Evolutionary conservation across 352 stramenopile species (phyloP).

Genomic region (Phytophthora macrochlamydospora): DNA sequence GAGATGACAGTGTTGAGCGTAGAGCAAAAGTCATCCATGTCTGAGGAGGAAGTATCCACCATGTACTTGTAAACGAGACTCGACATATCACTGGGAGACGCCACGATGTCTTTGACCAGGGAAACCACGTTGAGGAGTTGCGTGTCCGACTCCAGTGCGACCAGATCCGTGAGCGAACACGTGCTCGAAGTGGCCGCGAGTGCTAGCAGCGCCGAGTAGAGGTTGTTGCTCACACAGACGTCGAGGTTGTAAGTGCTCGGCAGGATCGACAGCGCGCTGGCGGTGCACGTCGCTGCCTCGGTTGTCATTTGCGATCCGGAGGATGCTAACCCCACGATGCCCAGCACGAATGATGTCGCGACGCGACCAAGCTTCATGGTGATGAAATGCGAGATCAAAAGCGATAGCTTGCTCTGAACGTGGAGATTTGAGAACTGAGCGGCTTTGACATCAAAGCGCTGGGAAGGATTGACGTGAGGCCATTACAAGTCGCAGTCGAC

Average conservation of each 20-base stretch:
- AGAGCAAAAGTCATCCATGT: slow-evolving; percentile 47
- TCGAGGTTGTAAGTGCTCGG: slow-evolving; percentile 44
- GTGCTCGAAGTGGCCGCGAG: slow-evolving; percentile 26
- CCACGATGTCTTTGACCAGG: slow-evolving; percentile 34
- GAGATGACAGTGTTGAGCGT: slow-evolving; percentile 41
- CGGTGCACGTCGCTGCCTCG: slow-evolving; percentile 25
- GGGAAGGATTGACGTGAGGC: too few species aligned
- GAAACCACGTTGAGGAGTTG: slow-evolving; percentile 33
- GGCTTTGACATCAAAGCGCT: background rate
- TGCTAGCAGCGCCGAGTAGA: slow-evolving; percentile 29
- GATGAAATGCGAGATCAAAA: slow-evolving; percentile 1
- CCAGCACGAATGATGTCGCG: slow-evolving; percentile 11
- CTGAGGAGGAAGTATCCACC: slow-evolving; percentile 29
- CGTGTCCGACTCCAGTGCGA: slow-evolving; percentile 31
- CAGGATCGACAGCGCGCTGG: slow-evolving; percentile 33
- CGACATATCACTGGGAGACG: slow-evolving; percentile 40
- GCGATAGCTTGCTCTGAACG: background rate
- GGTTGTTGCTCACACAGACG: slow-evolving; percentile 52
- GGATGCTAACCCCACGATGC: slow-evolving; percentile 12
- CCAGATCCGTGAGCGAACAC: slow-evolving; percentile 38
- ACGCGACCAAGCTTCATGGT: slow-evolving; percentile 32
- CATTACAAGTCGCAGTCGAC: slow-evolving; percentile 18
- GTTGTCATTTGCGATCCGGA: slow-evolving; percentile 2
- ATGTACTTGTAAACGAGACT: slow-evolving; percentile 50
- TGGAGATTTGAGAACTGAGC: slow-evolving; percentile 27